Base-by-base conservation (phyloP, 1,284 basidiomycete genomes). In the Austroboletus novae-zelandiae region DNA sequence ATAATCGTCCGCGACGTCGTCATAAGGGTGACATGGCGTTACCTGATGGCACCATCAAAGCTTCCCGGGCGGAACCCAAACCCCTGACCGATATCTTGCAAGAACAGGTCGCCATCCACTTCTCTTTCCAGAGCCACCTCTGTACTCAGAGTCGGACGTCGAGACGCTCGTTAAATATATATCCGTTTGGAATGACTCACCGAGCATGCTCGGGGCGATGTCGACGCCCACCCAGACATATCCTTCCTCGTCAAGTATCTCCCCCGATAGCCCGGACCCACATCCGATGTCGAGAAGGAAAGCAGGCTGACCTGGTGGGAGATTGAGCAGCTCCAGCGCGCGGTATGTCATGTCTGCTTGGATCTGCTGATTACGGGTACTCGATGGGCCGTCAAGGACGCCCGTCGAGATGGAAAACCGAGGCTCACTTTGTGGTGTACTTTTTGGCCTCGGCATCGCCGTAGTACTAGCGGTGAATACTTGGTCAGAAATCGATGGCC, bases 21-120 rank as follows among this genome's bases (percentile, higher is more conserved):
- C 5, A 17, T 23, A 6, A 3, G 23, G 7, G 7, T 18, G 20
- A 47, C 45, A 43, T 27, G 17, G n/a, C 18, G 75, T 43, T 45
- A 91, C 94, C 93, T 96, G 64, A 99, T 99, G 9, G 94, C 94
- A 40, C 95, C 97, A 68, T 99, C 97, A 68, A 99, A 99, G 55
- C 90, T 90, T 52, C 96, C 97, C 41, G 97, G 91, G 30, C 97
- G 80, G 70, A 98, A 99, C 3, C 94, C 92, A 60, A 96, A 89
- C 3, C 93, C 93, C 65, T 95, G 93, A 0, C 93, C 93, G 40
- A 95, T 94, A 65, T 96, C 93, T 62, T 95, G 92, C 35, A 96
- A 68, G 67, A 95, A 94, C 23, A 98, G 72, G 70, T 98, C 94
- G 2, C 94, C 94, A 60, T 95, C 91, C 0, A 97, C 89, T 65